Evolutionary conservation across 2,329 filamentous ascomycete species (phyloP), one percentile per base, ranked within the genome.

Genomic region (Trichoderma cornu-damae): DNA sequence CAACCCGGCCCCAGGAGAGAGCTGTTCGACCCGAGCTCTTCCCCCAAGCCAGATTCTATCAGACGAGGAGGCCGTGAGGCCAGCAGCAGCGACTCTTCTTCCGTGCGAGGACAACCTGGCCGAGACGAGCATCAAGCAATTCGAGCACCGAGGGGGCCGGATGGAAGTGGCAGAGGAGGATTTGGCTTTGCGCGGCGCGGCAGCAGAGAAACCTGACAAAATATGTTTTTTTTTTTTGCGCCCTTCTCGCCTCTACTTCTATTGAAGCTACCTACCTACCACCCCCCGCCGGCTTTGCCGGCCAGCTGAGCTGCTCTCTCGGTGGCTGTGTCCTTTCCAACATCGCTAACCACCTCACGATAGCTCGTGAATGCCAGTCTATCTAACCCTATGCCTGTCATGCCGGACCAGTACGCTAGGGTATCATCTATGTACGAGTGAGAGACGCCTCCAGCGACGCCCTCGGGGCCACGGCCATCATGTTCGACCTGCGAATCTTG

Each of bases 331-430:
- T 82, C 79, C 75, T 94, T 96, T 50, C 94, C 94, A 42, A 99
- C 90, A 70, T 97, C 90, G 74, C 93, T 96, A 66, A 96, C 86
- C 20, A 99, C 93, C 72, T 92, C 87, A 61, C 94, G 85, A 75
- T 90, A 99, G 51, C 85, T 95, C 58, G 94, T 99, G 71, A 87
- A 89, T 58, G 85, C 83, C 67, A 99, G 76, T 69, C 81, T 89
- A 60, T 86, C 82, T 67, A 88, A 73, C 24, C 82, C 79, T 62
- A 96, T 84, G 53, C 82, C 83, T 56, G 90, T 92, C 60, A 86
- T 75, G 22, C 76, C 68, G 16, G 86, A 81, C 94, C 94, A 99
- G 71, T 93, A 84, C 61, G 78, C 75, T 66, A 97, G 77, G 65
- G 85, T 81, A 69, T 83, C 78, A 71, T 84, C 83, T 66, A 95